Base-by-base conservation (phyloP, 2,329 filamentous ascomycete genomes). In the Blastomyces silverae region DNA sequence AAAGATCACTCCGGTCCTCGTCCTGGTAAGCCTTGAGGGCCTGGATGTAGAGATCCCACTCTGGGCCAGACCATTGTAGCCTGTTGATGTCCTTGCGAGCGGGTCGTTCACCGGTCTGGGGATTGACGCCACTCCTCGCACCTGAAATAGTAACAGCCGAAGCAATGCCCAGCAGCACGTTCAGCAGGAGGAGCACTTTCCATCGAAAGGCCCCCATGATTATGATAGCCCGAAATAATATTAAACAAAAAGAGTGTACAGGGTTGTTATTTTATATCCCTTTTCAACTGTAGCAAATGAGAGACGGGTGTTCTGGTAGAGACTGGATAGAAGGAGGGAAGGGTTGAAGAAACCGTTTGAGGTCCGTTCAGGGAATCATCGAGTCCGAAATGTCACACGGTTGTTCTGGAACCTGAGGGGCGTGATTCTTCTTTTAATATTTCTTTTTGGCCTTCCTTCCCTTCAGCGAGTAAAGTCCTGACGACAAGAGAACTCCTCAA, bases 1-100 rank as follows among this genome's bases (percentile, higher is more conserved):
- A 80, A 64, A 82, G 80, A 67, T 85, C 80, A 39, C 80, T 79
- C 76, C 91, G 88, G 68, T 87, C 79, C 64, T 84, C 84, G 67
- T 81, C 83, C 76, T 91, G 87, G 79, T 93, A 86, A 78, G 87
- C 85, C 73, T 85, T 85, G 70, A 94, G 81, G 15, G 88, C 89
- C 60, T 93, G 82, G 34, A 95, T 79, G 75, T 89, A 95, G 65
- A 95, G 77, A 73, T 90, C 91, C 86, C 84, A 83, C 70, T 90
- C 85, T 10, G 82, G 73, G 20, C 80, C 75, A 65, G 90, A 83
- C 63, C 82, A 77, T 68, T 85, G 79, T 69, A 95, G 80, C 50
- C 88, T 79, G 57, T 87, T 82, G 68, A 95, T 84, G 72, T 94
- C 89, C 61, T 82, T 81, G 68, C 91, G 84, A 42, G 78, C 65